Base-by-base conservation (phyloP, 805 yeast genomes). In the Candida taoyuanica region DNA sequence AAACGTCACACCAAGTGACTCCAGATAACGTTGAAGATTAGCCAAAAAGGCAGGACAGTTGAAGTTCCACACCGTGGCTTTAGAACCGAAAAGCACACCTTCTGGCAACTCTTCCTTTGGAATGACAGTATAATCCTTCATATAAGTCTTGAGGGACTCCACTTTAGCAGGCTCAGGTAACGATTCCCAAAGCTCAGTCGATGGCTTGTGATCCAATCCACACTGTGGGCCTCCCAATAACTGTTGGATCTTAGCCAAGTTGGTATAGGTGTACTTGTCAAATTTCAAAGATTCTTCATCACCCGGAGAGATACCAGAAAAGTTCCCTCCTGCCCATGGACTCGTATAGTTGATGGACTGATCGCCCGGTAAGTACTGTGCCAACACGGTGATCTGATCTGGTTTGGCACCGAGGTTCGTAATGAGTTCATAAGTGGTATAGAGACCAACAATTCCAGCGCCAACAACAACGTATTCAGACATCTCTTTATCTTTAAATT, bases 311-410 rank as follows among this genome's bases (percentile, higher is more conserved):
- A 81, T 79, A 44, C 74, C 66, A 3, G 78, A 70, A 51, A 75
- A 76, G 53, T 76, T 76, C 7, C 78, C 81, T 18, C 82, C 82
- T 0, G 95, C 95, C 74, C 82, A 81, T 0, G 95, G 95, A 0
- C 89, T 81, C 1, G 95, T 78, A 58, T 81, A 85, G 34, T 74
- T 67, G 40, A 74, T 74, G 4, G 87, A 77, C 47, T 76, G 81
- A 52, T 85, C 95, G 5, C 94, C 95, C 3, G 95, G 94, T 27
- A 80, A 58, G 49, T 70, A 73, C 52, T 81, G 74, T 7, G 85
- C 91, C 15, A 80, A 49, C 2, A 85, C 70, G 4, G 74, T 67
- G 44, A 85, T 71, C 5, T 71, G 60, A 1, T 54, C 39, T 1
- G 72, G 66, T 0, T 54, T 40, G 8, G 69, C 60, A 3, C 67